phyloP scores from a whole-genome alignment of 2,329 filamentous ascomycete species.

The Clonostachys rhizophaga region DNA sequence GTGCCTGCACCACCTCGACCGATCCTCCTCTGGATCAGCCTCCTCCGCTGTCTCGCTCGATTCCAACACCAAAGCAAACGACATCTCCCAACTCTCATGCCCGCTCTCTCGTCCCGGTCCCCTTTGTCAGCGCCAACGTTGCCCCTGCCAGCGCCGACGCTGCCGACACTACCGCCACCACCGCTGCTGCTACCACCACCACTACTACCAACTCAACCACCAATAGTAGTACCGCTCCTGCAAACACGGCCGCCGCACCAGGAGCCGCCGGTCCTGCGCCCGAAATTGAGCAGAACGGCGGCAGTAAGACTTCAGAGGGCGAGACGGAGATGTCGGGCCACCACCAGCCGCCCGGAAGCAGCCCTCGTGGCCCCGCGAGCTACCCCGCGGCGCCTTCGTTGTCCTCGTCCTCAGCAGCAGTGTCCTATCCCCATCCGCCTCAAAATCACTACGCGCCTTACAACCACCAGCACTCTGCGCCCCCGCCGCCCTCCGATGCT shows the following conservation, averaged over 20 bases:
- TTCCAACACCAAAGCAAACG: not conserved
- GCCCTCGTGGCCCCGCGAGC: not conserved
- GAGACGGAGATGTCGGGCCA: not conserved
- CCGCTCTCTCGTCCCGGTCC: not conserved
- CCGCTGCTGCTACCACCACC: not conserved
- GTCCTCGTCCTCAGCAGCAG: constrained; percentile 13
- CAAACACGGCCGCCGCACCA: not conserved
- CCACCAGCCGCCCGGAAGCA: not conserved
- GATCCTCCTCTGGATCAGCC: not conserved
- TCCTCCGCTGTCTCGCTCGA: not conserved
- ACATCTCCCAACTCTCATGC: not conserved
- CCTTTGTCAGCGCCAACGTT: not conserved
- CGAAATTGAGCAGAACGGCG: not conserved
- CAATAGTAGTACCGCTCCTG: not conserved
- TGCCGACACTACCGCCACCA: not conserved
- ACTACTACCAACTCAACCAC: not conserved
- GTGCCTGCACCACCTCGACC: not conserved
- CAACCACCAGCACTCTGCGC: constrained; percentile 26
- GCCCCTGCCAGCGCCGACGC: not conserved
- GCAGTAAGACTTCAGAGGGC: not conserved
- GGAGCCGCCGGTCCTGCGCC: not conserved
- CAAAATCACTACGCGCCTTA: constrained; percentile 34
- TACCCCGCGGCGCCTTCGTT: not conserved
- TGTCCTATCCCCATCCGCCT: too few relatives aligned
- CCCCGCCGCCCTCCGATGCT: constrained; percentile 1